Conservation (phyloP, 2,329 filamentous ascomycete genomes). For the Exophiala phaeomuriformis region DNA sequence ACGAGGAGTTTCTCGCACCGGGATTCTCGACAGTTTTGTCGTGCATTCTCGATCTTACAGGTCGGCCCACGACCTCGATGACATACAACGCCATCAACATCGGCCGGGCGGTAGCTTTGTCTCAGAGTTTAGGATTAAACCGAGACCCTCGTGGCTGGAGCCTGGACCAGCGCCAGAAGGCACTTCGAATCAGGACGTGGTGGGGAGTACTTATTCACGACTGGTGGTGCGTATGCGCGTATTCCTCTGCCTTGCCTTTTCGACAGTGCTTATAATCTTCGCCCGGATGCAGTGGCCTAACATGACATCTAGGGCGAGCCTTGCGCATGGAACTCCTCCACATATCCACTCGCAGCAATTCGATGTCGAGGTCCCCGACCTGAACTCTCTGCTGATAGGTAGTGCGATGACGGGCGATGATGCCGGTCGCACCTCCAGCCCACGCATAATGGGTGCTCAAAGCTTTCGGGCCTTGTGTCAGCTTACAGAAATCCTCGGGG, state of each 20-base stretch:
- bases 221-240: constrained; percentile 39
- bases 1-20: constrained; percentile 50
- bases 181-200: constrained; percentile 46
- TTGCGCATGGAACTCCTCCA: constrained; percentile 49
- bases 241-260: background rate
- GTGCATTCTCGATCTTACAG: constrained; percentile 52
- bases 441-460: constrained; percentile 29
- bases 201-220: constrained; percentile 52
- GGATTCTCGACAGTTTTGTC: constrained; percentile 53
- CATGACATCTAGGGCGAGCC: constrained; percentile 39
- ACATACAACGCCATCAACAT: constrained; percentile 45
- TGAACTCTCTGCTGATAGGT: constrained; percentile 33
- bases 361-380: constrained; percentile 47
- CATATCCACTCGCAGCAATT: constrained; percentile 47
- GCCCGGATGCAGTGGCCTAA: too few species aligned
- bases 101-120: constrained; percentile 48
- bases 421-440: constrained; percentile 25
- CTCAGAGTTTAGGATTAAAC: constrained; percentile 50
- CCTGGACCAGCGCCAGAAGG: constrained; percentile 44
- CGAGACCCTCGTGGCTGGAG: constrained; percentile 48
- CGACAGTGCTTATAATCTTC: too few species aligned
- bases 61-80: constrained; percentile 39
- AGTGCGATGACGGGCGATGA: constrained; percentile 18
- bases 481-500: constrained; percentile 41
- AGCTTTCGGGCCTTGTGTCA: constrained; percentile 44